Conservation (phyloP, 306 rosid genomes). For the Myrica gale region DNA sequence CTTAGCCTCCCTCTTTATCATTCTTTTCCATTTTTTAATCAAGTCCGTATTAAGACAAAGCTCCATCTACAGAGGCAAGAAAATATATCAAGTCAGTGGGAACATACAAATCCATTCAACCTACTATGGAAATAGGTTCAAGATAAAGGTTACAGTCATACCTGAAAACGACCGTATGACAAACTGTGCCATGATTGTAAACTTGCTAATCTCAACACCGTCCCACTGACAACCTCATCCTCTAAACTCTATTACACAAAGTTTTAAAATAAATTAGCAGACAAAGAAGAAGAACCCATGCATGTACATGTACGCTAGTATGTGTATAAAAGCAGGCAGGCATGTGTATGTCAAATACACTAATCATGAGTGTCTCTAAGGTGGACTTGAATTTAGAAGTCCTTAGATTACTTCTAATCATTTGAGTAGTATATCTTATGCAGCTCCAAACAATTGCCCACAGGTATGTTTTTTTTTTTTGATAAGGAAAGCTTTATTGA, state of each 20-base stretch:
- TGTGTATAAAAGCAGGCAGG: background rate
- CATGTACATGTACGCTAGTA: background rate
- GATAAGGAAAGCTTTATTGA: too few species aligned
- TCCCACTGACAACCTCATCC: slow-evolving; percentile 88
- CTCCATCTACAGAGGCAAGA: slow-evolving; percentile 61
- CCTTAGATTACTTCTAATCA: background rate
- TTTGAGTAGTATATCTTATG: background rate
- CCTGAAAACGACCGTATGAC: slow-evolving; percentile 97
- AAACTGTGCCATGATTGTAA: slow-evolving; percentile 91
- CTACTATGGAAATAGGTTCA: slow-evolving; percentile 10
- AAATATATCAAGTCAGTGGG: slow-evolving; percentile 22
- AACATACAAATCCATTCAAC: slow-evolving; percentile 21
- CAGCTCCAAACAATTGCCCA: background rate
- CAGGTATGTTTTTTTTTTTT: too few species aligned
- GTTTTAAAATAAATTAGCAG: background rate
- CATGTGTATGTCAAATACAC: background rate
- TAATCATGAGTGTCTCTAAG: background rate
- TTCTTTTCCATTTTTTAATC: slow-evolving; percentile 95
- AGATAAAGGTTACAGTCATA: slow-evolving; percentile 30
- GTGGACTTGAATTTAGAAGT: background rate
- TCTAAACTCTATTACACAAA: slow-evolving; percentile 77
- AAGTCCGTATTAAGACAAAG: slow-evolving; percentile 79
- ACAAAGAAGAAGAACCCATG: background rate
- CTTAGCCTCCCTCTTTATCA: slow-evolving; percentile 62
- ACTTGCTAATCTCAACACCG: slow-evolving; percentile 77